Evolutionary conservation across 2,329 filamentous ascomycete species (phyloP).

Genomic region (Aureobasidium pullulans): DNA sequence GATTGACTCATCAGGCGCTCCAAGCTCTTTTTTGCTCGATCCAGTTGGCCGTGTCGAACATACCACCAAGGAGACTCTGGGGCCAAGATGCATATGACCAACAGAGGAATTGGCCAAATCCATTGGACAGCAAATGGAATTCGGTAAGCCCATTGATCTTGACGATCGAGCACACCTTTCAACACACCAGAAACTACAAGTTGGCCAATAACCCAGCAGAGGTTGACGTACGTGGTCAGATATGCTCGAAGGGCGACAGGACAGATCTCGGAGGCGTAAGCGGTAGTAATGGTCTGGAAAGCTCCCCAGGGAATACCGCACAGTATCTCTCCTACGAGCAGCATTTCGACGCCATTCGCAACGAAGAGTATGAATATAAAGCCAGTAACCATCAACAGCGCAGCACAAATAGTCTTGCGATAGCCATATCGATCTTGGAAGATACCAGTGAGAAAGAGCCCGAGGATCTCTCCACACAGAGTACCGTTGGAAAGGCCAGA

Average conservation of each 20-base stretch:
- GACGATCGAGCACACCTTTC: slow-evolving; percentile 20
- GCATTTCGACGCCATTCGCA: slow-evolving; percentile 26
- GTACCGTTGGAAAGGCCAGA: slow-evolving; percentile 50
- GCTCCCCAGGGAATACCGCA: slow-evolving; percentile 18
- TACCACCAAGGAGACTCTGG: slow-evolving; percentile 28
- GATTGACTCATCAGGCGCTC: slow-evolving; percentile 9
- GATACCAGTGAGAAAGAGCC: slow-evolving; percentile 58
- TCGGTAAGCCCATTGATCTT: slow-evolving; percentile 23
- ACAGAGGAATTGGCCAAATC: slow-evolving; percentile 36
- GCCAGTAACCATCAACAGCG: slow-evolving; percentile 45
- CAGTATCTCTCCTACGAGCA: slow-evolving; percentile 22
- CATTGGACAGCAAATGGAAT: slow-evolving; percentile 40
- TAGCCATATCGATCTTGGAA: slow-evolving; percentile 45
- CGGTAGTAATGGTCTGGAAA: slow-evolving; percentile 35
- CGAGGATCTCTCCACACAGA: slow-evolving; percentile 57
- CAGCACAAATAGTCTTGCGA: slow-evolving; percentile 50
- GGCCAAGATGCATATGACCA: slow-evolving; percentile 25
- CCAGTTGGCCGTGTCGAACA: slow-evolving; percentile 22
- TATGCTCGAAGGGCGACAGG: slow-evolving; percentile 52
- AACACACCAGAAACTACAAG: slow-evolving; percentile 39
- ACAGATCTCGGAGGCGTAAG: slow-evolving; percentile 62
- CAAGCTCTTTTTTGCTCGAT: slow-evolving; percentile 20
- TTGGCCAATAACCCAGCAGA: slow-evolving; percentile 56
- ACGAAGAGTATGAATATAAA: slow-evolving; percentile 48
- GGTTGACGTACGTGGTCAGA: slow-evolving; percentile 53